Base-by-base conservation (phyloP, 805 yeast species). In the Candida oleophila region DNA sequence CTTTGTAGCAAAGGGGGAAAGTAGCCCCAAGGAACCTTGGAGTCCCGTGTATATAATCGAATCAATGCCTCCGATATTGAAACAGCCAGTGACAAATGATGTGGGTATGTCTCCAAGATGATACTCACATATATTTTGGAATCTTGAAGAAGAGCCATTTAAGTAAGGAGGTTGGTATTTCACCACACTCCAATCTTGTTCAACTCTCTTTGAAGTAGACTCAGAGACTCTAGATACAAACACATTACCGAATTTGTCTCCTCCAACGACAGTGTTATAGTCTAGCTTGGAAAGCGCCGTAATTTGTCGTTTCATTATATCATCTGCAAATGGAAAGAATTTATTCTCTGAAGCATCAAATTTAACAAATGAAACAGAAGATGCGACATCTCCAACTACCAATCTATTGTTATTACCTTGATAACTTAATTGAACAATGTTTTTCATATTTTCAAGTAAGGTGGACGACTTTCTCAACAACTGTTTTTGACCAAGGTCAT, bases 201-300 rank as follows among this genome's bases (percentile, higher is more conserved):
- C 83, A 20, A 81, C 64, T 37, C 73, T 60, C 38, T 68, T 64
- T 0, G 83, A 76, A 0, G 74, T 69, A 3, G 72, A 66, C n/a
- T 66, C 65, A 0, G 85, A 79, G 36, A 85, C 64, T 48, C 97
- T 69, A 36, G 89, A 65, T 1, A 87, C 77, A 64, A 85, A 82
- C 0, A 90, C 41, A 55, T 85, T 88, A 0, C 98, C 97, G 65
- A 87, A 89, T 57, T 83, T 84, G 61, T 94, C 98, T 12, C 96
- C 96, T 1, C 88, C 89, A 36, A 86, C 69, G 1, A 87, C 79
- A 0, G 97, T 89, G 46, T 81, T 82, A 50, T 81, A 78, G 60
- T 94, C 98, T 3, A 94, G 65, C 52, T 80, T 66, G 2, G 73
- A 58, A 38, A 85, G 54, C 2, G 82, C 55, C 0, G 95, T 85